phyloP scores from a whole-genome alignment of 352 stramenopile species.

The Elongisporangium undulatum region DNA sequence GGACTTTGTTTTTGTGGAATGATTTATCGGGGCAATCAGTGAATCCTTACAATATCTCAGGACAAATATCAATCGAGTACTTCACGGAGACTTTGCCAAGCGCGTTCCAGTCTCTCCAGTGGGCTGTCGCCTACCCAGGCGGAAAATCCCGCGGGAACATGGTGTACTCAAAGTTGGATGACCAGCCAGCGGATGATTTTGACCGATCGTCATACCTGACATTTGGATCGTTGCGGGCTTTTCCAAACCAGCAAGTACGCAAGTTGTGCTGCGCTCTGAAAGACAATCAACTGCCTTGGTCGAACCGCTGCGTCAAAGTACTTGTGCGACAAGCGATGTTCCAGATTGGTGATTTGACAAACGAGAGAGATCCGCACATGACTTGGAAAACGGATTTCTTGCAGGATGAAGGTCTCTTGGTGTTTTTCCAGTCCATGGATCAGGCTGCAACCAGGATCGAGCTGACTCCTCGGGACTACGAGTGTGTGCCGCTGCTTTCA shows the following conservation, averaged over 20 bases:
- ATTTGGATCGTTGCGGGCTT: slow-evolving; percentile 35
- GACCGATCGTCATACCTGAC: slow-evolving; percentile 22
- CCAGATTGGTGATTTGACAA: slow-evolving; percentile 34
- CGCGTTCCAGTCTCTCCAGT: slow-evolving; percentile 20
- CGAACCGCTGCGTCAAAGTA: slow-evolving; percentile 19
- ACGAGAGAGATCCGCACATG: slow-evolving; percentile 13
- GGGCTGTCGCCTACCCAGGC: slow-evolving; percentile 38
- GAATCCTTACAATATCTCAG: slow-evolving; percentile 35
- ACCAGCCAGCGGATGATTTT: slow-evolving; percentile 11
- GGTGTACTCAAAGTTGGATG: slow-evolving; percentile 30
- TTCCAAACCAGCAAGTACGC: slow-evolving; percentile 40
- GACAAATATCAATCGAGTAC: slow-evolving; percentile 11
- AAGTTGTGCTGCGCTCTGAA: slow-evolving; percentile 39
- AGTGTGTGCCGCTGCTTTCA: slow-evolving; percentile 28
- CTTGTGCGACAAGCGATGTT: slow-evolving; percentile 45
- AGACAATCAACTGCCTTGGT: slow-evolving; percentile 39
- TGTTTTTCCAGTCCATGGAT: slow-evolving; percentile 19
- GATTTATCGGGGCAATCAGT: slow-evolving; percentile 10
- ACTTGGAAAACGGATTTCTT: slow-evolving; percentile 43
- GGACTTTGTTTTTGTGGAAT: slow-evolving; percentile 23
- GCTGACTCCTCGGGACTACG: slow-evolving; percentile 23
- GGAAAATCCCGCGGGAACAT: slow-evolving; percentile 32
- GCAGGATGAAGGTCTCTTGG: not conserved
- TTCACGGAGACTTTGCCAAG: slow-evolving; percentile 30
- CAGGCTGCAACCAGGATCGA: slow-evolving; percentile 12